A percentile compares a stretch with the other conserved stretches of the same genome.
Evolutionary conservation across 208 protist species (phyloP).

Genomic region (Acanthamoeba sp.): DNA sequence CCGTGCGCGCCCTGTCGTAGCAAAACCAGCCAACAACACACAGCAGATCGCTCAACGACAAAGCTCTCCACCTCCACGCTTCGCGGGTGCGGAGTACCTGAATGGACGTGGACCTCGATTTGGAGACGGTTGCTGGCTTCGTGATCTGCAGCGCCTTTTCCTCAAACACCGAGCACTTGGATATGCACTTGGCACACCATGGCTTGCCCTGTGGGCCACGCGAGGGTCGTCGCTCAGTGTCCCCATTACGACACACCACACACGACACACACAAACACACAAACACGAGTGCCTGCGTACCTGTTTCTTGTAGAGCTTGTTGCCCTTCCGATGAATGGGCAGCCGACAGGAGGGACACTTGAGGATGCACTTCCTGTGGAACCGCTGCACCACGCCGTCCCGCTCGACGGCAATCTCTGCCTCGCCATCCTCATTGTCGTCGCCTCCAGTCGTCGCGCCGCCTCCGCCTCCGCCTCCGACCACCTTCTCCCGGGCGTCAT

Average conservation of each 20-base stretch:
- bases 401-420: neutral
- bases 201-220: neutral
- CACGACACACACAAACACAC: neutral
- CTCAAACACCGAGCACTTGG: constrained; percentile 56
- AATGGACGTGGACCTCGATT: neutral
- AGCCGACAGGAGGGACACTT: constrained; percentile 10
- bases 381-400: constrained; percentile 17
- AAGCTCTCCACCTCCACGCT: too few species aligned
- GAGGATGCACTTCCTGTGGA: constrained; percentile 29
- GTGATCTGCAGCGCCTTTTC: neutral
- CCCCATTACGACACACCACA: too few species aligned
- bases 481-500: neutral
- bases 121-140: neutral
- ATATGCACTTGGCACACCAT: constrained; percentile 49
- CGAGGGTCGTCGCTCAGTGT: neutral
- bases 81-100: neutral
- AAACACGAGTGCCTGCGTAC: neutral
- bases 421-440: constrained; percentile 45
- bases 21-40: neutral
- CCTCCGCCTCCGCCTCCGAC: neutral
- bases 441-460: neutral
- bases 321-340: constrained; percentile 2
- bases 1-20: neutral
- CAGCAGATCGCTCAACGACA: neutral
- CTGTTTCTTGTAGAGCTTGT: constrained; percentile 26